Percentiles rank a stretch among this genome's conserved stretches.
Conservation (phyloP, 208 protist species). For the Porcisia hertigi region DNA sequence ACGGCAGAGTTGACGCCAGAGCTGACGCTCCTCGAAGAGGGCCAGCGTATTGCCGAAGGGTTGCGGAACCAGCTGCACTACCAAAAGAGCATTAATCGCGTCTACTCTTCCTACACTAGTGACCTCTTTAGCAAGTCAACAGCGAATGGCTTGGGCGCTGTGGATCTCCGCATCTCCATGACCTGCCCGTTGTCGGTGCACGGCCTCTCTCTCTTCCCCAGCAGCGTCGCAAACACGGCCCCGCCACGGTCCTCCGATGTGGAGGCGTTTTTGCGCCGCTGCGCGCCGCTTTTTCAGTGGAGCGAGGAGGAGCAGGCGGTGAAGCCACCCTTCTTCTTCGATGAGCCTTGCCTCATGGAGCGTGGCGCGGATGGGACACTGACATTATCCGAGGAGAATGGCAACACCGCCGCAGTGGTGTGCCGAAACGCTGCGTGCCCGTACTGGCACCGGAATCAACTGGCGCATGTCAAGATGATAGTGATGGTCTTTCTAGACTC, state of each 20-base stretch:
- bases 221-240: background rate
- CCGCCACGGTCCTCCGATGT: background rate
- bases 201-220: conserved; percentile 7
- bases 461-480: conserved; percentile 42
- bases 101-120: background rate
- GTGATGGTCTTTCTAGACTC: conserved; percentile 14
- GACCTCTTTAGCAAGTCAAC: background rate
- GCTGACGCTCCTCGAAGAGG: conserved; percentile 8
- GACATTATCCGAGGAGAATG: background rate
- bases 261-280: conserved; percentile 40
- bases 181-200: conserved; percentile 18
- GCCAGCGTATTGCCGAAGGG: conserved; percentile 18
- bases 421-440: conserved; percentile 53
- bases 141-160: background rate
- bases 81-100: conserved; percentile 26
- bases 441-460: conserved; percentile 74
- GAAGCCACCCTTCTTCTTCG: conserved; percentile 41
- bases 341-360: conserved; percentile 75
- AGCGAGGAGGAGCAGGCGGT: conserved; percentile 18
- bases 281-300: conserved; percentile 56
- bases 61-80: conserved; percentile 28
- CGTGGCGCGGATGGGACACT: conserved; percentile 2
- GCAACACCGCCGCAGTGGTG: background rate
- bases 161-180: background rate
- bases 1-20: conserved; percentile 21